Conservation (phyloP, 2,329 filamentous ascomycete species). For the Phialophora verrucosa region DNA sequence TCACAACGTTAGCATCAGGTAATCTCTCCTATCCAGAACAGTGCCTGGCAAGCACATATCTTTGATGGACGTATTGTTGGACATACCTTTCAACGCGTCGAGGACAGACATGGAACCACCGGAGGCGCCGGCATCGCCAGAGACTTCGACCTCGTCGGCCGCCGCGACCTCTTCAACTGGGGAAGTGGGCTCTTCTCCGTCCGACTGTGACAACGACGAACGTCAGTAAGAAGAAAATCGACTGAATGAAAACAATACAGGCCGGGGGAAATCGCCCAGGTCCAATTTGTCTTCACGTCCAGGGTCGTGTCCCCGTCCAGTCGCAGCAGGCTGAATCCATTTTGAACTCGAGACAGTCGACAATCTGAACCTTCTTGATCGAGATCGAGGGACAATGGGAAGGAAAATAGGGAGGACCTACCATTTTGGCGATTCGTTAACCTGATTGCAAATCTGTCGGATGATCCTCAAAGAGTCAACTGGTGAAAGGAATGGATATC, state of each 20-base stretch:
- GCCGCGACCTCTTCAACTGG: slow-evolving; percentile 62
- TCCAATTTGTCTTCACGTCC: background rate
- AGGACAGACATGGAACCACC: slow-evolving; percentile 90
- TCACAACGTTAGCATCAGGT: background rate
- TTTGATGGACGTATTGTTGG: background rate
- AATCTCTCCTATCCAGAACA: background rate
- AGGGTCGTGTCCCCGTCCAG: background rate
- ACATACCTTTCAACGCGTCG: slow-evolving; percentile 84
- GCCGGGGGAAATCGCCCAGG: background rate
- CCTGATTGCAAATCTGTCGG: slow-evolving; percentile 49
- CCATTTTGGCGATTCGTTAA: slow-evolving; percentile 53
- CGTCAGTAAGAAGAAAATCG: background rate
- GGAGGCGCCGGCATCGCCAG: slow-evolving; percentile 80
- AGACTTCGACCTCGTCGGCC: slow-evolving; percentile 92
- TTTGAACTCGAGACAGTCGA: background rate
- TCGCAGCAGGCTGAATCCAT: background rate
- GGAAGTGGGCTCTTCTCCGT: slow-evolving; percentile 99
- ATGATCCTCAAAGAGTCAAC: slow-evolving; percentile 60
- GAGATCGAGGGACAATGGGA: background rate
- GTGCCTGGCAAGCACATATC: background rate
- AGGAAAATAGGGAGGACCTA: slow-evolving; percentile 41
- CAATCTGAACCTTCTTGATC: background rate
- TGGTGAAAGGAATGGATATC: slow-evolving; percentile 35
- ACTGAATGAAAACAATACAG: background rate
- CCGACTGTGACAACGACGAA: slow-evolving; percentile 70